These are phyloP conservation scores for Echinochloa phyllopogon DNA, from an alignment of 176 grass and related monocot species.

Conservation along the genomic window DNA sequence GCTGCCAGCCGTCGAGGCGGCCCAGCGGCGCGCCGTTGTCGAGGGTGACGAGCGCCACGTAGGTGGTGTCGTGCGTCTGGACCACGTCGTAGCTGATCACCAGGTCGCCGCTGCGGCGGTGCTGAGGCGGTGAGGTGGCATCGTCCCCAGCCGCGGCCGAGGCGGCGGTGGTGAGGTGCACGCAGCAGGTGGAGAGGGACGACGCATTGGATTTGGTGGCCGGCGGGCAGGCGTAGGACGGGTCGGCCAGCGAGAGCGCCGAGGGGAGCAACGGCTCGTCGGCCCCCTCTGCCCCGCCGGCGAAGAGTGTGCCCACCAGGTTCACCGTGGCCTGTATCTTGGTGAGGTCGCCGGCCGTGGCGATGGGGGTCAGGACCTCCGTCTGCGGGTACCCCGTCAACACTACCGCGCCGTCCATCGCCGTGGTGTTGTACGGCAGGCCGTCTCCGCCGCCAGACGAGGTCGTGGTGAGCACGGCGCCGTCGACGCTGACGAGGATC, in stretches of 20 bases:
- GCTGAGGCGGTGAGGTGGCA: no score
- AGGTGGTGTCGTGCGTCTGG: conserved; percentile 51
- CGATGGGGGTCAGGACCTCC: conserved; percentile 75
- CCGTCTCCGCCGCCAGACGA: conserved; percentile 48
- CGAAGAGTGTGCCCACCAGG: conserved; percentile 72
- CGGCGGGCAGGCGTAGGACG: conserved; percentile 56
- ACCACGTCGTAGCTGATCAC: conserved; percentile 78
- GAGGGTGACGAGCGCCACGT: conserved; percentile 71
- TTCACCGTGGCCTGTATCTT: conserved; percentile 45
- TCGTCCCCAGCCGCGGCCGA: no score
- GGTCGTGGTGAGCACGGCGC: conserved; percentile 70
- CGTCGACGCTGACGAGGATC: conserved; percentile 57
- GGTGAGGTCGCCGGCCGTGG: conserved; percentile 61
- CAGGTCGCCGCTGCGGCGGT: conserved; percentile 61
- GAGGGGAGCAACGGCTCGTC: conserved; percentile 48
- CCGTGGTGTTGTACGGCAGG: conserved; percentile 72
- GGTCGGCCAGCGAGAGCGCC: conserved; percentile 58
- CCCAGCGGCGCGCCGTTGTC: conserved; percentile 64
- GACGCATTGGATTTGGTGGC: conserved; percentile 3
- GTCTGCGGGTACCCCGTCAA: conserved; percentile 75
- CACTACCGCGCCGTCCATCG: conserved; percentile 18
- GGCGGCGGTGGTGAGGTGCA: no score
- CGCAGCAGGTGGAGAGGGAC: conserved; percentile 60
- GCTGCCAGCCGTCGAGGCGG: conserved; percentile 69
- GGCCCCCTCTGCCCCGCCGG: no score